Percentiles rank a stretch among this genome's conserved stretches.
Conservation (phyloP, 805 yeast species). For the Blastobotrys muscicola region DNA sequence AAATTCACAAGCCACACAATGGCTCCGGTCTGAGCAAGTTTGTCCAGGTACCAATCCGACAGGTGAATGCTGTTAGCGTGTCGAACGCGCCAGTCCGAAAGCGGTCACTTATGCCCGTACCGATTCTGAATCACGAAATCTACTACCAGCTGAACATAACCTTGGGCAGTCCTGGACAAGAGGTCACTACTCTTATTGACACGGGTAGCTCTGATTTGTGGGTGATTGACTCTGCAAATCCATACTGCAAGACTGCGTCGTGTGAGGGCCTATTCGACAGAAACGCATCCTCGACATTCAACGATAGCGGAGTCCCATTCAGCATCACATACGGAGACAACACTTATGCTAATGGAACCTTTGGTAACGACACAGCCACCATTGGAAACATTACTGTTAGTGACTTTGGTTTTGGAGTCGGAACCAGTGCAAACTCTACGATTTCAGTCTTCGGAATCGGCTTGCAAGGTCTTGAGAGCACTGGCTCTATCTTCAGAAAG, state of each 20-base stretch:
- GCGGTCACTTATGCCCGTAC: background rate
- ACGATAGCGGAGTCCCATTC: conserved; percentile 14
- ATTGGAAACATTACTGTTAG: conserved; percentile 42
- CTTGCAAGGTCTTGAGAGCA: conserved; percentile 26
- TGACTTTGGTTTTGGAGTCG: conserved; percentile 63
- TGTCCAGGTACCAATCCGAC: too few species aligned
- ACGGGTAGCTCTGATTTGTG: conserved; percentile 68
- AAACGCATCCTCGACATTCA: conserved; percentile 21
- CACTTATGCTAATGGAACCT: conserved; percentile 43
- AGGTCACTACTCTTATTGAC: conserved; percentile 46
- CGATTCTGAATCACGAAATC: conserved; percentile 2
- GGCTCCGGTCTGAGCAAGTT: too few species aligned
- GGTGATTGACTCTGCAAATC: conserved; percentile 29
- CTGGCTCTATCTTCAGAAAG: conserved; percentile 16
- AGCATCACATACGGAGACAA: conserved; percentile 33
- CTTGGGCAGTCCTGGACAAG: conserved; percentile 53
- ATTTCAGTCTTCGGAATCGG: conserved; percentile 42
- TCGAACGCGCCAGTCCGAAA: too few species aligned
- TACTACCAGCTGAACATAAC: conserved; percentile 16
- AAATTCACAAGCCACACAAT: too few species aligned
- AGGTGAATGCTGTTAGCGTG: too few species aligned
- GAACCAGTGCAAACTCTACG: conserved; percentile 52
- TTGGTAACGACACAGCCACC: conserved; percentile 52
- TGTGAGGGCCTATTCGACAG: conserved; percentile 22
- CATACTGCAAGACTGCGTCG: conserved; percentile 13